These are phyloP conservation scores for Aspergillus pseudotamarii DNA, from an alignment of 2,329 filamentous ascomycete species.

Conservation along the genomic window DNA sequence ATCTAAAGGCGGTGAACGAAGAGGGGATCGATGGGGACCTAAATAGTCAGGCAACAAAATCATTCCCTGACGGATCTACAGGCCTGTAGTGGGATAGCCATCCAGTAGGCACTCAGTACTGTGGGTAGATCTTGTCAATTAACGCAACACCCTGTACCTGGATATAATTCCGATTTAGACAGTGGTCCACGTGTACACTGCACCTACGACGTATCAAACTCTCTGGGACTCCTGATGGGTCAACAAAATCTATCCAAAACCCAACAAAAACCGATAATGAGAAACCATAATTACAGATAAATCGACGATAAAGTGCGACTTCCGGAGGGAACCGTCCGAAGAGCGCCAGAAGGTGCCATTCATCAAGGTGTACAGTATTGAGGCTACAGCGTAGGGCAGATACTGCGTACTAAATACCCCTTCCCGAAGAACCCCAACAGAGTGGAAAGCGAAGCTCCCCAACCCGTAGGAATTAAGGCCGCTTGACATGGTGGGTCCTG, in stretches of 20 bases:
- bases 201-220: background rate
- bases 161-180: background rate
- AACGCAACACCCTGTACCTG: background rate
- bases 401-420: conserved; percentile 26
- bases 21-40: background rate
- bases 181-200: background rate
- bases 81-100: background rate
- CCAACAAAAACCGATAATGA: conserved; percentile 2
- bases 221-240: background rate
- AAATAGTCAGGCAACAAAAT: background rate
- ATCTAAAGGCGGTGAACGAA: background rate
- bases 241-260: conserved; percentile 7
- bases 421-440: conserved; percentile 22
- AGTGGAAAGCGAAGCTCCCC: conserved; percentile 8
- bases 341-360: conserved; percentile 4
- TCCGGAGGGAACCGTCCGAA: conserved; percentile 11
- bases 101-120: background rate
- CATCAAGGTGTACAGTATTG: conserved; percentile 23
- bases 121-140: background rate
- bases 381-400: conserved; percentile 30
- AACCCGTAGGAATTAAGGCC: conserved; percentile 19
- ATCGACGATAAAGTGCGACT: background rate
- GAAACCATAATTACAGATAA: conserved; percentile 14
- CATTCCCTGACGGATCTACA: background rate
- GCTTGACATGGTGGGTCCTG: conserved; percentile 13